These are phyloP conservation scores for Poterioochromonas sp. DNA, from an alignment of 352 stramenopile genomes.

Conservation along the genomic window DNA sequence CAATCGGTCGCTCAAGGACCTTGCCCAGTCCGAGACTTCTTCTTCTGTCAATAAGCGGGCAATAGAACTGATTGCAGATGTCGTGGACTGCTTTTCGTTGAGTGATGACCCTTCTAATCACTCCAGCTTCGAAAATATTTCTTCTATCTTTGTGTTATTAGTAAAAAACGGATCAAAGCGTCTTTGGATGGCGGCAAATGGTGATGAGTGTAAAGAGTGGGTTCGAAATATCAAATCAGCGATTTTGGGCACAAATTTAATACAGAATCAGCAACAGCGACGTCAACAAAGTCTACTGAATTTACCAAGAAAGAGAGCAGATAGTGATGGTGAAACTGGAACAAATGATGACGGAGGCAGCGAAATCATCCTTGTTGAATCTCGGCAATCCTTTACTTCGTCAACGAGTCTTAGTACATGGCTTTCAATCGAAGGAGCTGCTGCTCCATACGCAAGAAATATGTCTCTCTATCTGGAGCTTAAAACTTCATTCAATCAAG, in stretches of 20 bases:
- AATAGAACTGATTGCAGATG: no score
- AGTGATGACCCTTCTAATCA: no score
- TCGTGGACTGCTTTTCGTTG: no score
- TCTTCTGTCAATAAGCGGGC: no score
- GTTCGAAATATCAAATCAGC: neutral
- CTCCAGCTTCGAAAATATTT: no score
- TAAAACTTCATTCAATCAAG: neutral
- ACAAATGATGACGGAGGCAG: neutral
- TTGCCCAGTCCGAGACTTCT: no score
- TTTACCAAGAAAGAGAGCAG: no score
- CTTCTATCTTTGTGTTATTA: neutral
- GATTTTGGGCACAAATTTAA: neutral
- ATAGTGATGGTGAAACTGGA: no score
- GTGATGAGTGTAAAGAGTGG: neutral
- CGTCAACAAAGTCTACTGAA: neutral
- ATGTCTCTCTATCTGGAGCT: constrained; percentile 1
- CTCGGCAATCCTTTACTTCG: no score
- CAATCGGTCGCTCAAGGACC: no score
- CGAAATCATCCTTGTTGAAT: neutral
- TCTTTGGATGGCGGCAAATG: neutral
- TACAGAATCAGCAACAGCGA: neutral
- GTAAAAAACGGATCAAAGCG: neutral
- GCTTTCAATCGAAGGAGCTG: constrained; percentile 3
- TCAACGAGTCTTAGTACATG: neutral
- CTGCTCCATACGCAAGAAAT: neutral